Base-by-base conservation (phyloP, 192 early-diverging fungal species). In the Coemansia sp. region DNA sequence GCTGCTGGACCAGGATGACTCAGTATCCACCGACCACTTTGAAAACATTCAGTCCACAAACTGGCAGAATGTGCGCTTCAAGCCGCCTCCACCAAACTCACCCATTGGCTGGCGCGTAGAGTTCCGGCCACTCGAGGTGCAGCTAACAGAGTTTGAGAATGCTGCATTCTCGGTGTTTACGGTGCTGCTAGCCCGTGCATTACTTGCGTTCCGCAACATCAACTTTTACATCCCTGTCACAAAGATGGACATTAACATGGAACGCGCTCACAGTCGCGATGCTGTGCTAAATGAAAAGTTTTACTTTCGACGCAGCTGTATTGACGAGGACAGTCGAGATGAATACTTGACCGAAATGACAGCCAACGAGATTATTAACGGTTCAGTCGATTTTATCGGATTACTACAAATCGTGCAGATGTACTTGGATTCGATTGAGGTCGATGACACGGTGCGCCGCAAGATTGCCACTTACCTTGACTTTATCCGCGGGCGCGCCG, bases 11-110 rank as follows among this genome's bases (percentile, higher is more conserved):
- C 86, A 93, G 55, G 92, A 97, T 75, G 89, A 98, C 66, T 74
- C 84, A n/a, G 75, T 83, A 10, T 89, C 85, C 30, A 90, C 92
- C 0, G 97, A 99, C 74, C 97, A 99, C 68, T 99, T 99, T 87
- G 97, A 98, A 80, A 99, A 99, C 78, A 87, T 99, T 39, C 97
- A 99, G 84, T 93, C 91, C n/a, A 99, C 97, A 51, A 99, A 99
- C 80, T 99, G 97, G 97, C 97, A 99, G 83, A 95, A 94, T 17
- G 91, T 97, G 88, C 90, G 97, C 7, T 99, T 99, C 86, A 99
- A 99, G 84, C 94, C 95, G 32, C 97, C 97, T 11, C 91, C 96
- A 31, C 94, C 93, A 11, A 87, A 88, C 59, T 88, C 90, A 30
- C 87, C 88, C 2, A 95, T 99, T 71, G 97, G 97, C 14, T 99